These are phyloP conservation scores for Verticillium nubilum DNA, from an alignment of 2,329 filamentous ascomycete genomes.

Conservation along the genomic window DNA sequence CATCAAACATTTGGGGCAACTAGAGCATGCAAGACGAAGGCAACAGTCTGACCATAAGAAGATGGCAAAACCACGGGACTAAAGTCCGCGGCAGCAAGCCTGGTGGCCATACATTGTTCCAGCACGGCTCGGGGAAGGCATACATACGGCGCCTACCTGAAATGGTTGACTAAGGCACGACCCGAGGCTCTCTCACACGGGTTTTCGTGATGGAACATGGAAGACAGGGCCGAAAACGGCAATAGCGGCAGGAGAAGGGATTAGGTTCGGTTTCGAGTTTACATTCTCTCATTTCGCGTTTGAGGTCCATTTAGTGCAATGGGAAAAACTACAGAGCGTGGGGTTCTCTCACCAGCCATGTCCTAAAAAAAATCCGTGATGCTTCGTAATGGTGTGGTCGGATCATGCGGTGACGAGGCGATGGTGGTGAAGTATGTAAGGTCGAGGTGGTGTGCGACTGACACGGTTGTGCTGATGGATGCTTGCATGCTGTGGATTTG, in stretches of 20 bases:
- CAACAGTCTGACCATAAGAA: neutral
- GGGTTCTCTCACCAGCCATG: neutral
- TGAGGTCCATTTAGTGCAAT: conserved; percentile 5
- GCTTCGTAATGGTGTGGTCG: too few species aligned
- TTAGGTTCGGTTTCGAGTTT: neutral
- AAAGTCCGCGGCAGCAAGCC: neutral
- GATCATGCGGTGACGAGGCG: neutral
- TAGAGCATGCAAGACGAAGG: neutral
- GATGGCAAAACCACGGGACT: neutral
- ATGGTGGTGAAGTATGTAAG: neutral
- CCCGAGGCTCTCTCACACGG: neutral
- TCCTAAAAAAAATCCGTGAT: neutral
- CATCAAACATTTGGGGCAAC: neutral
- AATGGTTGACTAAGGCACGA: neutral
- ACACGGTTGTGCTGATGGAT: neutral
- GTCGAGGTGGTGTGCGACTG: neutral
- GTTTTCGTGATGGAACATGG: neutral
- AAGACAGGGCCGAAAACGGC: neutral
- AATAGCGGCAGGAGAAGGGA: neutral
- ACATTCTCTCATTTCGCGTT: conserved; percentile 2
- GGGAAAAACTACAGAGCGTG: conserved; percentile 1
- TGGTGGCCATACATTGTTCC: conserved; percentile 5
- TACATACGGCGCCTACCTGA: neutral
- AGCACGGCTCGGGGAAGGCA: neutral
- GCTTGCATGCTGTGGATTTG: neutral